Conservation (phyloP, 768 basidiomycete species). For the Mycena rosella region DNA sequence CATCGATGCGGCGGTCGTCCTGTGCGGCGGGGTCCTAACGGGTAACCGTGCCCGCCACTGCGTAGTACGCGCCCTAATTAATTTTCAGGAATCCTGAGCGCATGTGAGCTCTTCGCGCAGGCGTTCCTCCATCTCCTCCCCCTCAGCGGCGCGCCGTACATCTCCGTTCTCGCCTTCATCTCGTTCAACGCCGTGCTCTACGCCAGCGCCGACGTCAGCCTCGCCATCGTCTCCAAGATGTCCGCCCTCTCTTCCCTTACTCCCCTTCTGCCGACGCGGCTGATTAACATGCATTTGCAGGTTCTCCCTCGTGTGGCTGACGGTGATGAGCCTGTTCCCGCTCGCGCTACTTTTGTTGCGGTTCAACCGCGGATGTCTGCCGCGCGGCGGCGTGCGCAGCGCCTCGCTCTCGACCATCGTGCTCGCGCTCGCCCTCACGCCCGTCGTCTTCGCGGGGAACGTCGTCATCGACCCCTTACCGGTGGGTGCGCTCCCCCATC, state of each 20-base stretch:
- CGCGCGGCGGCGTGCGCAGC: conserved; percentile 51
- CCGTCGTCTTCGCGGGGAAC: conserved; percentile 68
- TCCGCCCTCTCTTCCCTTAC: conserved; percentile 41
- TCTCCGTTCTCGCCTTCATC: conserved; percentile 65
- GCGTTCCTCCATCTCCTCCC: conserved; percentile 63
- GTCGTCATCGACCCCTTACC: conserved; percentile 68
- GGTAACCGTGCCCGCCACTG: conserved; percentile 52
- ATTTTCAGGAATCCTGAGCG: conserved; percentile 64
- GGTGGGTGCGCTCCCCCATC: conserved; percentile 62
- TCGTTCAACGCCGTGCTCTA: conserved; percentile 67
- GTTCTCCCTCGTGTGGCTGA: conserved; percentile 78
- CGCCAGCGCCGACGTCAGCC: conserved; percentile 65
- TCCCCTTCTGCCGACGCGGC: neutral
- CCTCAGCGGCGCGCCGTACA: conserved; percentile 63
- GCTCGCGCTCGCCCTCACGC: conserved; percentile 55
- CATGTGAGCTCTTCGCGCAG: conserved; percentile 70
- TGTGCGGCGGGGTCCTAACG: conserved; percentile 79
- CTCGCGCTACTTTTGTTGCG: conserved; percentile 69
- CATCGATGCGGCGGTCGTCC: conserved; percentile 76
- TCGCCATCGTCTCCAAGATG: conserved; percentile 72
- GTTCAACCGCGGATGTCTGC: conserved; percentile 75
- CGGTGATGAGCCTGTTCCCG: conserved; percentile 75
- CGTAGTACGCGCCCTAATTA: neutral
- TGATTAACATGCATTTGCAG: conserved; percentile 40
- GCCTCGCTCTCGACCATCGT: conserved; percentile 58